Evolutionary conservation across 805 yeast species (phyloP), one percentile per base, ranked within the genome.

Genomic region (Candida ficus): DNA sequence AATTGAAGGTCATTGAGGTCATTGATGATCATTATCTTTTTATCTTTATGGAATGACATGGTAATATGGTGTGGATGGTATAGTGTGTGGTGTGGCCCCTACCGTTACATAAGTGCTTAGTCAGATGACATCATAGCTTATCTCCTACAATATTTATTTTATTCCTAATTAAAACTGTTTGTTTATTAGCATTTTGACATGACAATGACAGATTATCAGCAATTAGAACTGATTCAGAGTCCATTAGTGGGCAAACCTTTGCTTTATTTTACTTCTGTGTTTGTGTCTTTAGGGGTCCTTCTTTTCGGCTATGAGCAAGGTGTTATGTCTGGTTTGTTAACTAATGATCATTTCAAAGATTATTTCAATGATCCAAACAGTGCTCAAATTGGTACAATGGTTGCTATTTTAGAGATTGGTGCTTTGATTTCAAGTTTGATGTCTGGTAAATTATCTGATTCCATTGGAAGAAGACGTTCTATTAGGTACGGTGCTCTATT

Each of bases 261-360:
- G 3, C 38, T 56, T 3, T 56, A 56, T 35, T 56, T 56, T 49
- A 56, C 60, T 9, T 53, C 59, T 3, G 45, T 51, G 18, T 54
- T 56, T 29, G 60, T 56, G 12, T 51, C 57, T 14, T 45, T 50
- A 3, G 60, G 58, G 5, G 60, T 56, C 4, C 80, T 84, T 39
- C 66, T 84, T 19, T 84, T 84, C 52, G 93, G 93, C 3, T 84
- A 81, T 58, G 90, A 82, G 57, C 89, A 89, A 62, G 96, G 96
- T 43, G 95, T 88, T 36, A 86, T 90, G 77, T 79, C 89, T 35
- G 95, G 96, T 3, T 78, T 90, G 34, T 66, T 90, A 39, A 83
- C 93, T 2, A 88, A 84, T 37, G 72, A 70, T 8, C 73, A 82
- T 41, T 89, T 89, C 62, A 74, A 74, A 45, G 66, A 66, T 17